phyloP scores from a whole-genome alignment of 352 stramenopile species.

The Pythium apleroticum region DNA sequence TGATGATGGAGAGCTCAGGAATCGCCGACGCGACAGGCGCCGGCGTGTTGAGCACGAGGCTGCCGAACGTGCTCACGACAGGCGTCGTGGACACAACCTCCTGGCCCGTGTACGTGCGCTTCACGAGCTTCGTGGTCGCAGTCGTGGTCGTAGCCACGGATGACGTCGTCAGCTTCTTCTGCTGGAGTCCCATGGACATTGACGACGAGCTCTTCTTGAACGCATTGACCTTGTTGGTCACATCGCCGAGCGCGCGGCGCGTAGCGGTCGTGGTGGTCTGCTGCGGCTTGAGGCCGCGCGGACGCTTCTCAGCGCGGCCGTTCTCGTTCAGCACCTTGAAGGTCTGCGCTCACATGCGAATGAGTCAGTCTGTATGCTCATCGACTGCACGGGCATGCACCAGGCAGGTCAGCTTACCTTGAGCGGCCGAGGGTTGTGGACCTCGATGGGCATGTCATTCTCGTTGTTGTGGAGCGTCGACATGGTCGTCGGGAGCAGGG shows the following conservation, averaged over 20 bases:
- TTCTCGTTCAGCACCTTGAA: constrained; percentile 46
- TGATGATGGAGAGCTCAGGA: constrained; percentile 24
- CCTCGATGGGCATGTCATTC: constrained; percentile 58
- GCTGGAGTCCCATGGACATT: constrained; percentile 32
- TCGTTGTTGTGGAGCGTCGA: constrained; percentile 63
- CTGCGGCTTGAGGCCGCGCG: constrained; percentile 49
- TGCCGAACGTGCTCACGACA: constrained; percentile 37
- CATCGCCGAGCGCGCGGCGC: constrained; percentile 56
- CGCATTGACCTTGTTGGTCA: constrained; percentile 78
- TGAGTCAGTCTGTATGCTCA: neutral
- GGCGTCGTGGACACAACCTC: constrained; percentile 31
- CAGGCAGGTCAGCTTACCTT: constrained; percentile 54
- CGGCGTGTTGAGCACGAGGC: constrained; percentile 36
- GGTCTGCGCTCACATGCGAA: constrained; percentile 31
- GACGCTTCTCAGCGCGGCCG: constrained; percentile 53
- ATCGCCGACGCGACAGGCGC: constrained; percentile 25
- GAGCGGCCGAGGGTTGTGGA: constrained; percentile 35
- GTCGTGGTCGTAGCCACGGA: constrained; percentile 3
- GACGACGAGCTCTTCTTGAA: constrained; percentile 64
- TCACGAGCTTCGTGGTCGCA: constrained; percentile 27
- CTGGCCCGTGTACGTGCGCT: constrained; percentile 27
- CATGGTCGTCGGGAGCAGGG: constrained; percentile 20
- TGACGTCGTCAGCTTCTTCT: constrained; percentile 39
- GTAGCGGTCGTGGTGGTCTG: constrained; percentile 26
- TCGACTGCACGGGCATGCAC: constrained; percentile 22